These are phyloP conservation scores for Starmerella davenportii DNA, from an alignment of 805 yeast genomes.

Conservation along the genomic window DNA sequence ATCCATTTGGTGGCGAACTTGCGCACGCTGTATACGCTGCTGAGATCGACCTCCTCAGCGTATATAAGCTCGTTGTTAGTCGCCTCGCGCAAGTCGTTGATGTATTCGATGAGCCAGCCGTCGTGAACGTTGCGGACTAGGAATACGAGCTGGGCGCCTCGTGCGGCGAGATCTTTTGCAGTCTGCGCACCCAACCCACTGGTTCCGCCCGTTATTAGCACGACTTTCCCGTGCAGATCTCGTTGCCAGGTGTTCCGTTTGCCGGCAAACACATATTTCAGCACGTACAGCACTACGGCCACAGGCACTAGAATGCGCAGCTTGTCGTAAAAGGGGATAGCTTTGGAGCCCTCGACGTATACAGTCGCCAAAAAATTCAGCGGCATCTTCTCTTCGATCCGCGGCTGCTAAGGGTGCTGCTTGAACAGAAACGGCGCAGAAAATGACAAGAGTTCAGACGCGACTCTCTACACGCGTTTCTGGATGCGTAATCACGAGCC, in stretches of 20 bases:
- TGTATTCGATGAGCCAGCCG: constrained; percentile 62
- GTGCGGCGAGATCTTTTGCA: constrained; percentile 50
- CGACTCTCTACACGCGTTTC: too few species aligned
- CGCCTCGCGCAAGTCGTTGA: constrained; percentile 54
- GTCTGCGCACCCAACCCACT: constrained; percentile 72
- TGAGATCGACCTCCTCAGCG: constrained; percentile 78
- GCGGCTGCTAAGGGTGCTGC: not conserved
- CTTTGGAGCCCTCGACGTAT: constrained; percentile 51
- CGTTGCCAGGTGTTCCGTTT: constrained; percentile 77
- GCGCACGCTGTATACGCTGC: constrained; percentile 55
- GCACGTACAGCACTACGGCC: constrained; percentile 27
- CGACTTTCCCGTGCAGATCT: constrained; percentile 75
- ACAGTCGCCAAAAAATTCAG: constrained; percentile 58
- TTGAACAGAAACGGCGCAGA: not conserved
- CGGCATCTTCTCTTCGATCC: constrained; percentile 77
- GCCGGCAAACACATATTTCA: constrained; percentile 68
- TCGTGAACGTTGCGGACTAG: constrained; percentile 46
- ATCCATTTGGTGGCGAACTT: constrained; percentile 89
- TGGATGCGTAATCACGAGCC: too few species aligned
- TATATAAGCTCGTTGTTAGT: constrained; percentile 61
- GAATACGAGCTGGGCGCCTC: constrained; percentile 76
- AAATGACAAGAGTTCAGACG: not conserved
- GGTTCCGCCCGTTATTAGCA: constrained; percentile 59
- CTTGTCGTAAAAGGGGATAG: constrained; percentile 55
- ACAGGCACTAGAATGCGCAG: constrained; percentile 39